A percentile compares a stretch with the other conserved stretches of the same genome.
Conservation (phyloP, 257 asterid species). For the Marsdenia floribunda region DNA sequence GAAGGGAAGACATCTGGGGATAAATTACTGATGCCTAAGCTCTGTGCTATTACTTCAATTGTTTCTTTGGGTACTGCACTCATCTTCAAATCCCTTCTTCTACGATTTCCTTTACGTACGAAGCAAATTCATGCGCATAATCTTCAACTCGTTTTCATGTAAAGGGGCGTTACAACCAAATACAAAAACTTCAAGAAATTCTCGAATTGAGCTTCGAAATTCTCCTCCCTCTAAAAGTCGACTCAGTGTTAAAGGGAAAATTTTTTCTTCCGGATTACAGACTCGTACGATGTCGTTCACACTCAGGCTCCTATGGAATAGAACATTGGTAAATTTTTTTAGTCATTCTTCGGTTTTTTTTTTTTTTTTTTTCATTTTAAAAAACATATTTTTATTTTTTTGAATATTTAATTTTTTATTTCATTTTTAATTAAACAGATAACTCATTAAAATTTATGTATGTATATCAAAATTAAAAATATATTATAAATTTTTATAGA, state of each 20-base stretch:
- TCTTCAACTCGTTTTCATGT: background rate
- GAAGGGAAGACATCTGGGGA: slow-evolving; percentile 80
- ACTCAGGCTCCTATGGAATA: no score
- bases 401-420: no score
- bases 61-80: slow-evolving; percentile 77
- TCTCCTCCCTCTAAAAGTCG: background rate
- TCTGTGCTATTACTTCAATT: slow-evolving; percentile 87
- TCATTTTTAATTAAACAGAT: no score
- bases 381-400: no score
- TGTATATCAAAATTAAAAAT: no score
- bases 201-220: background rate
- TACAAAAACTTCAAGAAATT: no score
- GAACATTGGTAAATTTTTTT: no score
- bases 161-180: background rate
- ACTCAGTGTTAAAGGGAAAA: background rate
- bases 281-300: background rate
- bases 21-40: slow-evolving; percentile 75
- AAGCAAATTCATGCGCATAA: background rate
- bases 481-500: no score
- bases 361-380: no score
- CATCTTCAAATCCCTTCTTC: slow-evolving; percentile 31
- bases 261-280: background rate
- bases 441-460: no score
- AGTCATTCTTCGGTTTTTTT: no score
- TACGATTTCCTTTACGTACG: background rate